These are phyloP conservation scores for Quercus suber DNA, from an alignment of 306 rosid genomes.

Conservation along the genomic window DNA sequence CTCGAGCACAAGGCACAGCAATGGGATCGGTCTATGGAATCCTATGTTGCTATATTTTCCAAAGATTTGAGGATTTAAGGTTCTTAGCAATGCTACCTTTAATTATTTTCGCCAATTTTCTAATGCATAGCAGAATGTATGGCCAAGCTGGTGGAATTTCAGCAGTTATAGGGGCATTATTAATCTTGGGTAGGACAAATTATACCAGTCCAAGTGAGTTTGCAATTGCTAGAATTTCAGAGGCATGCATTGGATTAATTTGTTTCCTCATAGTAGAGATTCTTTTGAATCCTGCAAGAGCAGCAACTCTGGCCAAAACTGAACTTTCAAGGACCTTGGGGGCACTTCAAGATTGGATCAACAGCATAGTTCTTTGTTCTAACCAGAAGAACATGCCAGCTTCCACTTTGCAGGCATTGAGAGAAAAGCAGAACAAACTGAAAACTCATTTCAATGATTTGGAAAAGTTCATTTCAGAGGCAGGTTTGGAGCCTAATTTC, in stretches of 20 bases:
- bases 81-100: constrained; percentile 64
- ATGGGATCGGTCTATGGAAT: constrained; percentile 77
- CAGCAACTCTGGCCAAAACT: constrained; percentile 59
- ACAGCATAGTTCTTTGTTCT: constrained; percentile 19
- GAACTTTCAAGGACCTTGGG: constrained; percentile 50
- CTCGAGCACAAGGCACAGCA: constrained; percentile 76
- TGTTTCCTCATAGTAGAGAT: constrained; percentile 54
- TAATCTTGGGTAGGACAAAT: constrained; percentile 66
- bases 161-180: constrained; percentile 67
- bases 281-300: constrained; percentile 52
- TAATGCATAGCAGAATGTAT: constrained; percentile 69
- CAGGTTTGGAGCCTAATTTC: constrained; percentile 70
- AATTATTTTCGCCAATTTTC: constrained; percentile 57
- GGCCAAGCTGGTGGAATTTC: constrained; percentile 84
- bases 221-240: constrained; percentile 61
- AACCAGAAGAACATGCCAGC: constrained; percentile 15
- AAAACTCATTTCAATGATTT: constrained; percentile 36
- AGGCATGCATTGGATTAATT: constrained; percentile 67
- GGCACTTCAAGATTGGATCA: constrained; percentile 45
- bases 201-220: constrained; percentile 56
- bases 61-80: constrained; percentile 27
- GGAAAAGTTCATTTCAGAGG: constrained; percentile 48
- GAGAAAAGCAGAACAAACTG: constrained; percentile 40
- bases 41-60: constrained; percentile 45
- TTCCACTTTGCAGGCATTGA: constrained; percentile 30